phyloP scores from a whole-genome alignment of 345 rosid species.

The Euphorbia tirucalli region DNA sequence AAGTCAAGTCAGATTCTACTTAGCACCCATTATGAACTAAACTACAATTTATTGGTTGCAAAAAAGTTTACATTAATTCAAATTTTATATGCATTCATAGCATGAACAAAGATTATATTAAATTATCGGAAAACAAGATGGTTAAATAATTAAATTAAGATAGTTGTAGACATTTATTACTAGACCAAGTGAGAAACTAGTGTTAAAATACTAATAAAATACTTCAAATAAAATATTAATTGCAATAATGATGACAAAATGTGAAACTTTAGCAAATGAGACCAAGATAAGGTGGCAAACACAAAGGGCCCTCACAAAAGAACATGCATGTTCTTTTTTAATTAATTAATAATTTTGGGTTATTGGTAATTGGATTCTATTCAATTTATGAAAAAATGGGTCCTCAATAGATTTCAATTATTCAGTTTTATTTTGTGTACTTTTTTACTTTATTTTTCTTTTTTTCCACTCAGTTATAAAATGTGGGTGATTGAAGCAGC shows the following conservation, averaged over 20 bases:
- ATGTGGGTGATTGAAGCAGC: too few species aligned
- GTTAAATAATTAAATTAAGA: too few species aligned
- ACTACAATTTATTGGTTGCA: too few species aligned
- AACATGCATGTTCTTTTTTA: background rate
- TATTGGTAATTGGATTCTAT: background rate
- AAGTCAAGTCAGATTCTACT: too few species aligned
- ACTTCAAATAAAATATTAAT: background rate
- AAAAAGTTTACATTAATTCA: too few species aligned
- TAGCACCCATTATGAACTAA: too few species aligned
- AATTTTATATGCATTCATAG: too few species aligned
- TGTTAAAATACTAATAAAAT: too few species aligned
- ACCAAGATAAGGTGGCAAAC: slow-evolving; percentile 4
- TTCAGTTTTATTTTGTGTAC: slow-evolving; percentile 5
- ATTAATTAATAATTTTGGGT: too few species aligned
- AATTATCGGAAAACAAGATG: background rate
- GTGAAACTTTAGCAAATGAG: background rate
- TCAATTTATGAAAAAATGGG: background rate
- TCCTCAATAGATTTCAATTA: slow-evolving; percentile 5
- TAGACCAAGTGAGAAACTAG: background rate
- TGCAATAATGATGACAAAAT: slow-evolving; percentile 3
- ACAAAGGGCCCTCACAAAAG: background rate
- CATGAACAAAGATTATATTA: too few species aligned
- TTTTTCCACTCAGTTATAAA: background rate
- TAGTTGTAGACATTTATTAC: too few species aligned
- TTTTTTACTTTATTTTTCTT: too few species aligned